Evolutionary conservation across 2,329 filamentous ascomycete genomes (phyloP).

Genomic region (Davidsoniella eucalypti): DNA sequence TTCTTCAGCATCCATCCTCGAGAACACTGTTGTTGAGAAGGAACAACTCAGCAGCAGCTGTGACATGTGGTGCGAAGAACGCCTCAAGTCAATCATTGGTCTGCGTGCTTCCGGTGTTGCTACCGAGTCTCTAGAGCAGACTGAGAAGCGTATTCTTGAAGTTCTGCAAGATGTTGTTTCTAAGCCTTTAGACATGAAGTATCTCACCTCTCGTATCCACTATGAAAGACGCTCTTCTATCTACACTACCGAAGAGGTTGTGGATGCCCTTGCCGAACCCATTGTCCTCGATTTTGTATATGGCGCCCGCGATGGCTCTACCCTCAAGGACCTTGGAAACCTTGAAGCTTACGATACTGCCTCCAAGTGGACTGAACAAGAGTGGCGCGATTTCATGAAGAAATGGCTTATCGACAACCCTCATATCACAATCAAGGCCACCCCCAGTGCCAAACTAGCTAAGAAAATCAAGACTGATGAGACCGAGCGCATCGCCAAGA

Average conservation of each 20-base stretch:
- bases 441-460: conserved; percentile 65
- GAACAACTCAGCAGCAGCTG: conserved; percentile 84
- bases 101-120: conserved; percentile 76
- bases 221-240: conserved; percentile 69
- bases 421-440: conserved; percentile 76
- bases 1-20: conserved; percentile 80
- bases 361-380: conserved; percentile 60
- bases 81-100: conserved; percentile 70
- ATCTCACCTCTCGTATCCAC: conserved; percentile 74
- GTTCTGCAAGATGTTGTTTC: conserved; percentile 65
- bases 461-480: conserved; percentile 71
- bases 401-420: conserved; percentile 75
- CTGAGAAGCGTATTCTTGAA: conserved; percentile 72
- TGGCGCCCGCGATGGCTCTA: conserved; percentile 69
- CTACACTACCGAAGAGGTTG: conserved; percentile 66
- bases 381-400: conserved; percentile 71
- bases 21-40: conserved; percentile 83
- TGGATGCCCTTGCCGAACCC: conserved; percentile 65
- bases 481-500: conserved; percentile 57
- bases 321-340: conserved; percentile 41
- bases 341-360: conserved; percentile 49
- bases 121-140: conserved; percentile 66
- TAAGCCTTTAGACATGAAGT: conserved; percentile 74
- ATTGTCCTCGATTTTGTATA: conserved; percentile 90
- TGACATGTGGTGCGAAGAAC: conserved; percentile 59